A percentile compares a stretch with the other conserved stretches of the same genome.
These are phyloP conservation scores for Colletotrichum siamense DNA, from an alignment of 2,329 filamentous ascomycete genomes.

Conservation along the genomic window DNA sequence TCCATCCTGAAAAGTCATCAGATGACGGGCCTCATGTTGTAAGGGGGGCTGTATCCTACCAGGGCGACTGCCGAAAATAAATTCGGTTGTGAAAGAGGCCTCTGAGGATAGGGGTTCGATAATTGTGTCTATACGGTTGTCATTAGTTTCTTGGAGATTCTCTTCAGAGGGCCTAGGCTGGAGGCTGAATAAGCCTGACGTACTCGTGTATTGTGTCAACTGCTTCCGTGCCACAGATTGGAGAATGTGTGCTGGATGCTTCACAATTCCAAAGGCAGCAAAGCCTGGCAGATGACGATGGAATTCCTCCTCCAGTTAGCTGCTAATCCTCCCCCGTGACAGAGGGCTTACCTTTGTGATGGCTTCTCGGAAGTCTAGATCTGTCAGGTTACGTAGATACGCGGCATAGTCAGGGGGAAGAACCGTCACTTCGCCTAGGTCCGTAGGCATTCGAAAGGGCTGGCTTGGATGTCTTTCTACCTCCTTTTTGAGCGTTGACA, in stretches of 20 bases:
- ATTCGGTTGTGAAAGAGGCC: background rate
- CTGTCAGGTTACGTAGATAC: background rate
- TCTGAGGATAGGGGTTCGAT: background rate
- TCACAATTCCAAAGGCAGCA: background rate
- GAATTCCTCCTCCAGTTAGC: background rate
- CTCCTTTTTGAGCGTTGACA: background rate
- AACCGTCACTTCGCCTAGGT: background rate
- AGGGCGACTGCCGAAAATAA: background rate
- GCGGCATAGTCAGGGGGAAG: background rate
- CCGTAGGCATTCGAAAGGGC: background rate
- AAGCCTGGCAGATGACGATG: background rate
- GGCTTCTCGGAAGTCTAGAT: background rate
- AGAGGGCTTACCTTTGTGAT: background rate
- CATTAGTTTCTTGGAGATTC: background rate
- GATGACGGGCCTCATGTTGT: background rate
- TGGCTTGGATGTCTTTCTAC: background rate
- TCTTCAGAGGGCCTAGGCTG: background rate
- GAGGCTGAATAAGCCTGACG: background rate
- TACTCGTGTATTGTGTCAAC: background rate
- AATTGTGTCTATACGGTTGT: background rate
- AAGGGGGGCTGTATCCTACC: background rate
- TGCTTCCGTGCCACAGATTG: background rate
- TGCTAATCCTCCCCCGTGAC: too few relatives aligned
- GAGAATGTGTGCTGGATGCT: background rate
- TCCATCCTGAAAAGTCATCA: constrained; percentile 26